Conservation (phyloP, 192 early-diverging fungal genomes). For the Backusella morwellensis region DNA sequence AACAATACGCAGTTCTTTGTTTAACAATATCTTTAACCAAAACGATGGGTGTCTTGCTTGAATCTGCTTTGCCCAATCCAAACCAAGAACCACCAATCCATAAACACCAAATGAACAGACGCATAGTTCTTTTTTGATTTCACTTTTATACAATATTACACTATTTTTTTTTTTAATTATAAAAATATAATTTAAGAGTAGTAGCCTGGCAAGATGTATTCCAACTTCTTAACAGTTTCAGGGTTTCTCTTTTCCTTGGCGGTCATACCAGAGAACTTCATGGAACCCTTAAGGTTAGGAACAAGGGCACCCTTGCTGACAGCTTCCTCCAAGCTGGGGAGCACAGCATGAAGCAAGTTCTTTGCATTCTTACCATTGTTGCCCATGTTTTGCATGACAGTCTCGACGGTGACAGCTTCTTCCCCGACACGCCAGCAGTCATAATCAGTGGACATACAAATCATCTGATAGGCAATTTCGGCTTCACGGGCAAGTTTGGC, state of each 20-base stretch:
- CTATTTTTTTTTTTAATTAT: not conserved
- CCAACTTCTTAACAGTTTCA: constrained; percentile 72
- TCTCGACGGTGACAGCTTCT: constrained; percentile 82
- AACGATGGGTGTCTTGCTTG: too few species aligned
- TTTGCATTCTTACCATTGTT: constrained; percentile 85
- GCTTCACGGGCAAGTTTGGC: constrained; percentile 97
- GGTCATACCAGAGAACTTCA: constrained; percentile 86
- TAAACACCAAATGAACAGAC: not conserved
- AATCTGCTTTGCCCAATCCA: not conserved
- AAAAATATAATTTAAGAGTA: constrained; percentile 33
- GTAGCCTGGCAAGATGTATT: constrained; percentile 83
- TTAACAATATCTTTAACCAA: too few species aligned
- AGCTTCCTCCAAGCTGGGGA: constrained; percentile 74
- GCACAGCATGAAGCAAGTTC: constrained; percentile 67
- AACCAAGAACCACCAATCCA: not conserved
- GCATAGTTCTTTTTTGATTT: too few species aligned
- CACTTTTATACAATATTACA: constrained; percentile 1
- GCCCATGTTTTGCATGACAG: constrained; percentile 85
- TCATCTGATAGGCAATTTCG: constrained; percentile 97
- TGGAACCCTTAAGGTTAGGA: constrained; percentile 72
- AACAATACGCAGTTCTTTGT: not conserved
- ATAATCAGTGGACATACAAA: constrained; percentile 99
- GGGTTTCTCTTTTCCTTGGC: constrained; percentile 66
- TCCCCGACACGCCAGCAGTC: constrained; percentile 84
- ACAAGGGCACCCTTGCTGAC: constrained; percentile 51